A percentile compares a stretch with the other conserved stretches of the same genome.
Evolutionary conservation across 2,329 filamentous ascomycete species (phyloP).

Genomic region (Emmonsia crescens): DNA sequence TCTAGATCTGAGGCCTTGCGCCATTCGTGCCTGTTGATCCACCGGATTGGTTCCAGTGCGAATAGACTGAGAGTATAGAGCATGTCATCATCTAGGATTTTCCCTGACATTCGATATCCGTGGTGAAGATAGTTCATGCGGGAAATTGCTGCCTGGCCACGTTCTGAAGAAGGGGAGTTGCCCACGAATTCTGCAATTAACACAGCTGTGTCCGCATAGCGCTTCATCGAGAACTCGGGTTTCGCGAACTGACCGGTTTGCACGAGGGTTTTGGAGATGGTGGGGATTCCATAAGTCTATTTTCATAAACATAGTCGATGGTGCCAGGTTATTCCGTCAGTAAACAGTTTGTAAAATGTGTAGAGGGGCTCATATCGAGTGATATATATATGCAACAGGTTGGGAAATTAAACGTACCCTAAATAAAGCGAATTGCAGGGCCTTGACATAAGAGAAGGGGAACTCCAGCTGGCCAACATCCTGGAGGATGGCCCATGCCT

Average conservation of each 20-base stretch:
- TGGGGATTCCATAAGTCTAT: constrained; percentile 47
- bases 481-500: constrained; percentile 42
- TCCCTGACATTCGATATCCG: constrained; percentile 45
- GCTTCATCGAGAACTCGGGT: constrained; percentile 33
- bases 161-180: constrained; percentile 33
- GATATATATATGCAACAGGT: no score
- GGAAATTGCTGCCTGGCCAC: constrained; percentile 44
- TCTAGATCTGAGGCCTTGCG: constrained; percentile 56
- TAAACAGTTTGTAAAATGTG: background rate
- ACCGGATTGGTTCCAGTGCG: constrained; percentile 53
- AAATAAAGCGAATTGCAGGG: constrained; percentile 50
- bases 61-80: constrained; percentile 57
- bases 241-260: constrained; percentile 36
- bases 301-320: background rate
- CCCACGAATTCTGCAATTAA: constrained; percentile 37
- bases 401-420: constrained; percentile 30
- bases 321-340: background rate
- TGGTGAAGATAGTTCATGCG: constrained; percentile 55
- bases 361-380: background rate
- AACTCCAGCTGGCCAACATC: constrained; percentile 44
- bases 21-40: constrained; percentile 60
- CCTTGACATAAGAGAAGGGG: constrained; percentile 40
- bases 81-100: constrained; percentile 53
- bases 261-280: constrained; percentile 36
- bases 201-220: constrained; percentile 38